Evolutionary conservation across 2,329 filamentous ascomycete genomes (phyloP), one percentile per base, ranked within the genome.

Genomic region (Lachnellula occidentalis): DNA sequence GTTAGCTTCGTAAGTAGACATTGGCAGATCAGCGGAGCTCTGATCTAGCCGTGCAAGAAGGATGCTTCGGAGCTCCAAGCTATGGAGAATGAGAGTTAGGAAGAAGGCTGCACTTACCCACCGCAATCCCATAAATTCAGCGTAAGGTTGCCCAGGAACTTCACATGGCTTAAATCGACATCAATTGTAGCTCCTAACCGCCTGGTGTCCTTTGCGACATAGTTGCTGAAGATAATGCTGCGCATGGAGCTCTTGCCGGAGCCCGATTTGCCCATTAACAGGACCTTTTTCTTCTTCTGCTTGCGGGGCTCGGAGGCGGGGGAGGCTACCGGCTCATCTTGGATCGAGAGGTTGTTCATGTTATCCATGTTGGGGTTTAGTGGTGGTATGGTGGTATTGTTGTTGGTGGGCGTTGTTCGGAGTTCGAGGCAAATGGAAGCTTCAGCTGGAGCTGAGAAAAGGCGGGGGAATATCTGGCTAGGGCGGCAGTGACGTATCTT

Each of bases 101-200:
- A 31, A 27, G 31, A 42, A 22, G 50, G 14, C 12, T 46, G 21
- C 37, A 69, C 80, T 74, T 67, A 87, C 85, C 86, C 94, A 75
- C 94, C 94, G 71, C 94, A 99, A 74, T 99, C 94, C 94, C 94
- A 99, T 17, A 99, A 82, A 73, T 99, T 97, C 65, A 99, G 81
- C 51, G 94, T 96, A 51, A 99, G 78, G 72, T 97, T 97, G 51
- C 94, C 94, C 75, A 99, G 88, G 75, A 99, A 99, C 72, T 96
- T 96, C 73, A 97, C 94, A 74, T 96, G 94, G 59, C 91, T 96
- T 67, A 97, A 88, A 73, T 99, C 94, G 57, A 99, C 94, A 70
- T 99, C 94, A 69, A 99, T 97, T 12, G 94, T 99, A 1, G 94
- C 94, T 62, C 94, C 94, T 53, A 99, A 77, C 55, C 94, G 79